Conservation (phyloP, 2,329 filamentous ascomycete species). For the Colletotrichum sansevieriae region DNA sequence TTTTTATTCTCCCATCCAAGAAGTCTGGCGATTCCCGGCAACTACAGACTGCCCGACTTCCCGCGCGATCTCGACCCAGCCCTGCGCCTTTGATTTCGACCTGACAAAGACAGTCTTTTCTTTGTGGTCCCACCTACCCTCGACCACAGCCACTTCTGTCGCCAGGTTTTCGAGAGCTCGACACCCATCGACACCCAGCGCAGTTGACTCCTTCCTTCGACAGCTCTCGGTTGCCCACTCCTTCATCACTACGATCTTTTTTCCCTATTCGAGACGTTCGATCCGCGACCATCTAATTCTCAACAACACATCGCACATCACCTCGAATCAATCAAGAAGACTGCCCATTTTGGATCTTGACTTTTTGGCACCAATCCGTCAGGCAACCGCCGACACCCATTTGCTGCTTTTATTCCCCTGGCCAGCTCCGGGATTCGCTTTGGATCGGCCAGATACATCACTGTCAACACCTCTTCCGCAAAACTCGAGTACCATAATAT, state of each 20-base stretch:
- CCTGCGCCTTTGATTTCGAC: constrained; percentile 20
- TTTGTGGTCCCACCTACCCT: constrained; percentile 31
- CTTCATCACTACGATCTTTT: constrained; percentile 37
- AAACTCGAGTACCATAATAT: constrained; percentile 43
- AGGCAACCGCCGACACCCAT: constrained; percentile 36
- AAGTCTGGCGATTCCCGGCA: neutral
- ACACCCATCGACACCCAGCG: constrained; percentile 16
- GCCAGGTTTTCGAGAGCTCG: constrained; percentile 5
- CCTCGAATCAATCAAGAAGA: constrained; percentile 39
- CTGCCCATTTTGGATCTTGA: constrained; percentile 46
- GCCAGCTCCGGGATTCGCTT: constrained; percentile 30
- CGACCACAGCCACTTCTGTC: constrained; percentile 27
- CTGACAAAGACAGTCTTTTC: constrained; percentile 25
- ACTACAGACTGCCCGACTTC: constrained; percentile 1
- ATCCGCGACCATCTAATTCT: constrained; percentile 37
- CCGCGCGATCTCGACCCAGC: constrained; percentile 11
- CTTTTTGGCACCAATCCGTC: constrained; percentile 50
- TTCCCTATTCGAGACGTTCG: constrained; percentile 39
- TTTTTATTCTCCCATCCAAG: neutral
- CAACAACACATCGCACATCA: constrained; percentile 27
- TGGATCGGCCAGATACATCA: constrained; percentile 31
- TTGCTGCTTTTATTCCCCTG: constrained; percentile 11
- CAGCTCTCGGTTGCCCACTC: constrained; percentile 31
- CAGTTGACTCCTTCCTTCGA: constrained; percentile 32
- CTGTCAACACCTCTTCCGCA: constrained; percentile 14